phyloP scores from a whole-genome alignment of 257 asterid species.

The Solanum pinnatisectum region DNA sequence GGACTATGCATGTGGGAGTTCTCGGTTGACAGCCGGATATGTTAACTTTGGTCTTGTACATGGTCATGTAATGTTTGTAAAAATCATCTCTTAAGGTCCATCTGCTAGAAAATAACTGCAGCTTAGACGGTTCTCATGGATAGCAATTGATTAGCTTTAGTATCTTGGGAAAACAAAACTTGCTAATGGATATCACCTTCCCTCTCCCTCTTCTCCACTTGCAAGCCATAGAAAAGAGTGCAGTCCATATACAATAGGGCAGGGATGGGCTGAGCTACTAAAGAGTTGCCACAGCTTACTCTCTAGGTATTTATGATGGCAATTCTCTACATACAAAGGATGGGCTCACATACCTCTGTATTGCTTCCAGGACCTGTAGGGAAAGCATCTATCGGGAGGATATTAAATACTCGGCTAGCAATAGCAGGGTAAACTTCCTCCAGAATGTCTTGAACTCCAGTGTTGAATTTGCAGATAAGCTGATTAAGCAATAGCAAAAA shows the following conservation, averaged over 20 bases:
- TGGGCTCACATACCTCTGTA: conserved; percentile 53
- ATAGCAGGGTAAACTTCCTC: conserved; percentile 81
- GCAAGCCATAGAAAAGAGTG: neutral
- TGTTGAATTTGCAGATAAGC: conserved; percentile 82
- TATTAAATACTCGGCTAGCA: conserved; percentile 52
- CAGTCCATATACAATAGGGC: neutral
- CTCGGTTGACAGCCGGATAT: neutral
- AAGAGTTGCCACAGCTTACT: neutral
- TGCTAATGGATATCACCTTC: neutral
- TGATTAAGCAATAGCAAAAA: conserved; percentile 77
- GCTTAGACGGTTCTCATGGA: neutral
- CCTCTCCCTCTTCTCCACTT: neutral
- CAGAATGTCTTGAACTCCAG: conserved; percentile 57
- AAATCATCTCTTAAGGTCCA: neutral
- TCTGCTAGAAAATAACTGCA: neutral
- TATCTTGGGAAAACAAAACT: neutral
- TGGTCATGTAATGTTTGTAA: neutral
- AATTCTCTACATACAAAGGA: neutral
- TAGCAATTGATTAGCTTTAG: neutral
- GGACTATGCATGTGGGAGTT: neutral
- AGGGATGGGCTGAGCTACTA: neutral
- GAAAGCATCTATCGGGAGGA: conserved; percentile 65
- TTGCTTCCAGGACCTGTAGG: conserved; percentile 73
- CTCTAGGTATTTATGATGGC: neutral
- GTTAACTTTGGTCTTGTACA: neutral